phyloP scores from a whole-genome alignment of 371 early-diverging fungal genomes.

The Mucor saturninus region DNA sequence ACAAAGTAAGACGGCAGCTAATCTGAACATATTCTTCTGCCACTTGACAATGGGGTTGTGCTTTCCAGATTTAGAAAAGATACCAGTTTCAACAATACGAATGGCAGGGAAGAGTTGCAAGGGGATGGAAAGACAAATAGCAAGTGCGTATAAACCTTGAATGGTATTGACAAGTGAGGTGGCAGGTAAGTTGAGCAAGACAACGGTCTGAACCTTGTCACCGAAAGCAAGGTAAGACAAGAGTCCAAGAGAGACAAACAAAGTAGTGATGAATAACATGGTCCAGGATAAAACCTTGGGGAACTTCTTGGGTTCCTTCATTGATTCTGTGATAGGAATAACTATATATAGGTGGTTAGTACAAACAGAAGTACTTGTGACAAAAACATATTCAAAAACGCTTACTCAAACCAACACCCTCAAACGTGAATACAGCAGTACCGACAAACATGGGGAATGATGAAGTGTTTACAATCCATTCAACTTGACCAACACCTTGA shows the following conservation, averaged over 20 bases:
- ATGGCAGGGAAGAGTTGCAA: conserved; percentile 87
- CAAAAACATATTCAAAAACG: conserved; percentile 9
- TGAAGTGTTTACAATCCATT: conserved; percentile 58
- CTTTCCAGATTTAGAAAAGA: conserved; percentile 71
- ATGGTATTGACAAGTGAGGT: conserved; percentile 62
- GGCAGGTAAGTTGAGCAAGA: conserved; percentile 78
- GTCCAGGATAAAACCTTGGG: conserved; percentile 71
- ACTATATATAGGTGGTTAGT: conserved; percentile 24
- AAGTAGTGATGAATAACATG: conserved; percentile 69
- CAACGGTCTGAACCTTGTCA: conserved; percentile 75
- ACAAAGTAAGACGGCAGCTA: conserved; percentile 59
- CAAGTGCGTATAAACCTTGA: conserved; percentile 81
- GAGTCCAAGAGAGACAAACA: conserved; percentile 77
- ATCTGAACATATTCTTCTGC: conserved; percentile 85
- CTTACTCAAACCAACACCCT: conserved; percentile 80
- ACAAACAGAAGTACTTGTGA: not conserved
- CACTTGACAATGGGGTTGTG: conserved; percentile 73
- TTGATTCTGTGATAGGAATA: conserved; percentile 74
- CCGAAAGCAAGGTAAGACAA: conserved; percentile 86
- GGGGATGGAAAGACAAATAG: conserved; percentile 86
- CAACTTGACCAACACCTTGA: conserved; percentile 59
- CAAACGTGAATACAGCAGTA: conserved; percentile 89
- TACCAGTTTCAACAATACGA: conserved; percentile 80
- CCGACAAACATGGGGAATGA: conserved; percentile 84
- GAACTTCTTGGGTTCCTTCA: conserved; percentile 86